Base-by-base conservation (phyloP, 345 rosid genomes). In the Gossypium sturtianum region DNA sequence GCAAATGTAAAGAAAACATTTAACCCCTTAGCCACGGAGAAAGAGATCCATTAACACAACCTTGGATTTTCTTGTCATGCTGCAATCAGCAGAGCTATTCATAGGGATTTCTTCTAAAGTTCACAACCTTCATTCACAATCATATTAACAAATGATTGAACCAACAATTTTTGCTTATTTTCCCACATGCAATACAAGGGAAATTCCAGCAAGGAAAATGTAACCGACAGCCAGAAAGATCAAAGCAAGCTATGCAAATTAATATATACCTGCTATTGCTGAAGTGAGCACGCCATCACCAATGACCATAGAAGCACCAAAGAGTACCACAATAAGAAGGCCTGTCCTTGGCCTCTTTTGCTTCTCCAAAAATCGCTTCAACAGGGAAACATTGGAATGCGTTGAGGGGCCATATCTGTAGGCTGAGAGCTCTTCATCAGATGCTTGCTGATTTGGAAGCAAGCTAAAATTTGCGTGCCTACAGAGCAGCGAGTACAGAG, bases 371-470 rank as follows among this genome's bases (percentile, higher is more conserved):
- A 86, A 85, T 82, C 87, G 86, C 84, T 81, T 88, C 49, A 91
- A 77, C 1, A 84, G 80, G 77, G 97, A 72, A 76, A 75, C 17
- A 15, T 34, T 76, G 82, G 71, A 23, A 41, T 81, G 84, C 1
- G 79, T 29, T 48, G 89, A 82, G 22, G 87, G 90, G 29, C 84
- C 91, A 81, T 80, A 89, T 73, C 81, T 93, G 83, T 93, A 93
- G 68, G 97, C 27, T 27, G 93, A 89, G 57, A 93, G 93, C 86
- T 93, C 97, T 82, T 93, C 98, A 63, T 93, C 97, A 80, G 97
- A 97, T 56, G 97, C 93, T 85, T 93, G 98, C 79, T 91, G 97
- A 86, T 93, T 93, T 34, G 92, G 93, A 81, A 93, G 98, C 72
- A 93, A 82, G 82, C 89, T 90, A 73, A 93, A 86, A 80, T 88